Conservation (phyloP, 2,329 filamentous ascomycete genomes). For the Trichoderma hamatum region DNA sequence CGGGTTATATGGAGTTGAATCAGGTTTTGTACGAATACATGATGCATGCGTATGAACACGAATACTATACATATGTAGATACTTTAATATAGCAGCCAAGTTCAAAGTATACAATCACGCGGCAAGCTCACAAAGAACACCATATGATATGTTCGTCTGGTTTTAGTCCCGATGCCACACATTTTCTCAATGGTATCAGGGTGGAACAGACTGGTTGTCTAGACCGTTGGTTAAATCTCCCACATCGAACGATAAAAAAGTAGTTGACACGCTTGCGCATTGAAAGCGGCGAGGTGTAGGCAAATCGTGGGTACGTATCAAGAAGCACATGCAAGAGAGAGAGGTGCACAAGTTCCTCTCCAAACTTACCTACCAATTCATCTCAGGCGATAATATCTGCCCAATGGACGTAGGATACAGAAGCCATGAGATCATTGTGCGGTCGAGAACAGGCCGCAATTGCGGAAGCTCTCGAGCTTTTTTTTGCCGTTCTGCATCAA, state of each 20-base stretch:
- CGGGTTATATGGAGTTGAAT: neutral
- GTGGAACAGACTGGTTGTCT: constrained; percentile 71
- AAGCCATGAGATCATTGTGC: constrained; percentile 12
- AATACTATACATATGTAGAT: too few relatives aligned
- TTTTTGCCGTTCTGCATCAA: constrained; percentile 2
- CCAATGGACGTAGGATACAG: constrained; percentile 16
- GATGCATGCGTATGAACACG: neutral
- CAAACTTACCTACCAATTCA: neutral
- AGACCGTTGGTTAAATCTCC: constrained; percentile 65
- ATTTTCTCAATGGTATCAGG: constrained; percentile 59
- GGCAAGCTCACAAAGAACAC: neutral
- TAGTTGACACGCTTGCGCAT: constrained; percentile 64
- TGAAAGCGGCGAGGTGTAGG: constrained; percentile 62
- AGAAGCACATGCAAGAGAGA: neutral
- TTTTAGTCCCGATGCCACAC: constrained; percentile 66
- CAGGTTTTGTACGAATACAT: neutral
- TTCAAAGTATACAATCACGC: neutral
- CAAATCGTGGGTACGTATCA: constrained; percentile 55
- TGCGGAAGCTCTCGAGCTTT: neutral
- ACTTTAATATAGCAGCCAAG: neutral
- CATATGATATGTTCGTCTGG: constrained; percentile 57
- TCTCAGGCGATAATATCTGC: neutral
- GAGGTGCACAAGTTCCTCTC: neutral
- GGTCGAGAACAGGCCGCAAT: neutral
- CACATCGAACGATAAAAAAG: constrained; percentile 61